Evolutionary conservation across 2,329 filamentous ascomycete species (phyloP).

Genomic region (Fusarium pseudonygamai): DNA sequence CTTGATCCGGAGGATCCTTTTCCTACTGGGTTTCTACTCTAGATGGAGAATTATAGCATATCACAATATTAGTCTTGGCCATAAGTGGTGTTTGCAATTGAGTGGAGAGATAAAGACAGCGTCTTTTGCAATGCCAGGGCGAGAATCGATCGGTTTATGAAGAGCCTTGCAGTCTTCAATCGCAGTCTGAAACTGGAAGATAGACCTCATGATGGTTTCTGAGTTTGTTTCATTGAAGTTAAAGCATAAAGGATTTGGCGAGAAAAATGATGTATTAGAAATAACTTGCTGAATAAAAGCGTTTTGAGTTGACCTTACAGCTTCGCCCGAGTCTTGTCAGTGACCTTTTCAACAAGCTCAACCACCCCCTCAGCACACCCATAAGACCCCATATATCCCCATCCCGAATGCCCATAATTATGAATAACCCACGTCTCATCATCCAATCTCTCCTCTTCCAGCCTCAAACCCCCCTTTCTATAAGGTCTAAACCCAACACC

Average conservation of each 20-base stretch:
- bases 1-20: conserved; percentile 19
- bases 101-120: rapidly evolving
- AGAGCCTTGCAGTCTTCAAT: too few species aligned
- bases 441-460: conserved; percentile 67
- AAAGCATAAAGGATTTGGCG: rapidly evolving
- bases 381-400: conserved; percentile 77
- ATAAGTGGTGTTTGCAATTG: background rate
- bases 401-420: conserved; percentile 82
- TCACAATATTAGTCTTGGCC: rapidly evolving
- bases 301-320: conserved; percentile 23
- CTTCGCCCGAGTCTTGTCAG: conserved; percentile 39
- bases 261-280: rapidly evolving
- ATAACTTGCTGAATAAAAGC: rapidly evolving
- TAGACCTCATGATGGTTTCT: too few species aligned
- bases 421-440: conserved; percentile 74
- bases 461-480: conserved; percentile 75
- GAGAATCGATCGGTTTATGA: too few species aligned
- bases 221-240: too few species aligned
- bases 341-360: conserved; percentile 73
- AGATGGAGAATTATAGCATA: background rate
- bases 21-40: background rate
- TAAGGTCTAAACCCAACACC: conserved; percentile 83
- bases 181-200: too few species aligned
- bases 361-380: conserved; percentile 76
- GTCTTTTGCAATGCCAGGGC: too few species aligned